Conservation (phyloP, 306 rosid genomes). For the Vachellia collinsii region DNA sequence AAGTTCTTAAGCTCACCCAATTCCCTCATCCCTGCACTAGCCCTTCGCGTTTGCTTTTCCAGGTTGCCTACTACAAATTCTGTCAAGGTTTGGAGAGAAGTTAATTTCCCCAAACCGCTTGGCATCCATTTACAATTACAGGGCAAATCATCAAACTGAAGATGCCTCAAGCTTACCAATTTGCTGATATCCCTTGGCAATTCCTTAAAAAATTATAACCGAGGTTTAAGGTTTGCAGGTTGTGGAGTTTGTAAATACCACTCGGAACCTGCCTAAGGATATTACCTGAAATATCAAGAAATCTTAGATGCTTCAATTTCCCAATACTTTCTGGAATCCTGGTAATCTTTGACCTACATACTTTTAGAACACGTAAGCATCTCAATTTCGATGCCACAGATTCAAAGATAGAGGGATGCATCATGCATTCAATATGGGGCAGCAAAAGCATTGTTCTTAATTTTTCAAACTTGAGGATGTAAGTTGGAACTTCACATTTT, state of each 20-base stretch:
- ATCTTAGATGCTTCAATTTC: background rate
- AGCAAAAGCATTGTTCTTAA: background rate
- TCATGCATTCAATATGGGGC: too few species aligned
- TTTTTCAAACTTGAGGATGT: background rate
- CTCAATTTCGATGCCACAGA: background rate
- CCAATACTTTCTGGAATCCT: background rate
- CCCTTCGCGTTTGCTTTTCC: too few species aligned
- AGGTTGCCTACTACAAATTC: too few species aligned
- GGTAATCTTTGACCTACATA: accelerated
- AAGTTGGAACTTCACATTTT: background rate
- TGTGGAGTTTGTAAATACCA: background rate
- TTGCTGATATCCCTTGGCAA: background rate
- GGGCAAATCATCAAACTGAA: too few species aligned
- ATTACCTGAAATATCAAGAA: background rate
- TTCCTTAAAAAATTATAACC: background rate
- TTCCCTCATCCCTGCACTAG: background rate
- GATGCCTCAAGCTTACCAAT: constrained; percentile 1
- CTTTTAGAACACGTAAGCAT: background rate
- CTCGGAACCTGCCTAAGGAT: accelerated
- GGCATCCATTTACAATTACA: too few species aligned
- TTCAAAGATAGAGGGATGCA: background rate
- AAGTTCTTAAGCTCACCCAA: background rate
- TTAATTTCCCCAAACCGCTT: too few species aligned
- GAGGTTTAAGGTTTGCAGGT: background rate
- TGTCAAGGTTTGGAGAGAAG: too few species aligned